Base-by-base conservation (phyloP, 306 rosid genomes). In the Prinsepia uniflora region DNA sequence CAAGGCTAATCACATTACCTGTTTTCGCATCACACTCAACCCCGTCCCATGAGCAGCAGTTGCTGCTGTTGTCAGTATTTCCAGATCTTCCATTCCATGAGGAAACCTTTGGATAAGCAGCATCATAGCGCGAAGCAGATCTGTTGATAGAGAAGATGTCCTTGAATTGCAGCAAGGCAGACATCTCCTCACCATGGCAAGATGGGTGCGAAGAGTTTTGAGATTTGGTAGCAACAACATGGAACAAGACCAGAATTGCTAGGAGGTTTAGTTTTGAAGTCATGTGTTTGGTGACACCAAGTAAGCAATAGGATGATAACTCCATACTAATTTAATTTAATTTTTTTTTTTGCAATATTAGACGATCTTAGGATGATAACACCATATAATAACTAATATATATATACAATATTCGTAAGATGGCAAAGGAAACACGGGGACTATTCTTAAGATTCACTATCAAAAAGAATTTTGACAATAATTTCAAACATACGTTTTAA, bases 131-230 rank as follows among this genome's bases (percentile, higher is more conserved):
- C 0, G 65, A 74, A 40, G 78, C 66, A 65, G 12, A 15, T 43
- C 22, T 65, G 59, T 41, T 20, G 17, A 56, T 42, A 24, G 6
- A 17, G 45, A 74, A 65, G 52, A 54, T 65, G n/a, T n/a, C n/a
- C n/a, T n/a, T n/a, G n/a, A n/a, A n/a, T n/a, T n/a, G n/a, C n/a
- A n/a, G n/a, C n/a, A n/a, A 47, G 57, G 57, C 57, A 12, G 19
- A 65, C 49, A 57, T 45, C 58, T 74, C 78, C 13, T 65, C 72
- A 7, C 34, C 67, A 56, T 53, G 78, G 72, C 78, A 74, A 22
- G 56, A 47, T 1, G 46, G 67, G 18, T 44, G 55, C 69, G 39
- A 34, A 20, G 55, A 42, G 52, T 63, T 1, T 18, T 11, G 5
- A 42, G 50, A 45, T 18, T 44, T 20, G 12, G 52, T 39, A 43